These are phyloP conservation scores for Nitzschia putrida DNA, from an alignment of 108 stramenopile species.

Conservation along the genomic window DNA sequence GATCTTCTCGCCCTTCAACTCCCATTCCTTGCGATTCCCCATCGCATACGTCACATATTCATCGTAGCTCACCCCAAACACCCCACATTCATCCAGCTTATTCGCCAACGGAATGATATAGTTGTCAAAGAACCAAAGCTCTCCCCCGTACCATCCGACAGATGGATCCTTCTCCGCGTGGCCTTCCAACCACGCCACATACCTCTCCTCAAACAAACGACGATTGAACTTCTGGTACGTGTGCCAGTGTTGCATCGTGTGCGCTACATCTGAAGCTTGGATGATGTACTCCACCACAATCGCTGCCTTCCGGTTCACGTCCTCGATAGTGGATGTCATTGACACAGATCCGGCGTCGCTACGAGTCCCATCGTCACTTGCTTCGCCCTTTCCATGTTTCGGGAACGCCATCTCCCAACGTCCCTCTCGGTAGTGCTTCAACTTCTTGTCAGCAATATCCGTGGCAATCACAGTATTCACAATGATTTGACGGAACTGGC, in stretches of 20 bases:
- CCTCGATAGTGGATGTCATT: background rate
- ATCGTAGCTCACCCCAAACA: slow-evolving; percentile 4
- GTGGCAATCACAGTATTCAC: slow-evolving; percentile 22
- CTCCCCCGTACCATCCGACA: slow-evolving; percentile 24
- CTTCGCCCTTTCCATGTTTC: background rate
- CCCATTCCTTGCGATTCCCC: slow-evolving; percentile 5
- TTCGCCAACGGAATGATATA: background rate
- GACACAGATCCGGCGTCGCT: background rate
- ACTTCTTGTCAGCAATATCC: slow-evolving; percentile 14
- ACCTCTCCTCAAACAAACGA: slow-evolving; percentile 35
- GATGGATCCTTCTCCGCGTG: slow-evolving; percentile 17
- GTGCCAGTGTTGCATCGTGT: slow-evolving; percentile 47
- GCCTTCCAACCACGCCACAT: slow-evolving; percentile 23
- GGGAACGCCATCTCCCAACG: slow-evolving; percentile 14
- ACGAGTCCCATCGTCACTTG: background rate
- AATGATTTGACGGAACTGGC: slow-evolving; percentile 4
- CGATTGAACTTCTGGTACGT: slow-evolving; percentile 42
- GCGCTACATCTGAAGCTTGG: slow-evolving; percentile 40
- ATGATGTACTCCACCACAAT: slow-evolving; percentile 43
- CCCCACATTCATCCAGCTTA: background rate
- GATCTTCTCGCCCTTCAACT: background rate
- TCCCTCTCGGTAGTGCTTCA: slow-evolving; percentile 1
- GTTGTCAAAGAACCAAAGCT: slow-evolving; percentile 2
- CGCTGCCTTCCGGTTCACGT: slow-evolving; percentile 31
- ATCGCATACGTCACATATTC: slow-evolving; percentile 1